Conservation (phyloP, 257 asterid genomes). For the Solanum sparsipilum region DNA sequence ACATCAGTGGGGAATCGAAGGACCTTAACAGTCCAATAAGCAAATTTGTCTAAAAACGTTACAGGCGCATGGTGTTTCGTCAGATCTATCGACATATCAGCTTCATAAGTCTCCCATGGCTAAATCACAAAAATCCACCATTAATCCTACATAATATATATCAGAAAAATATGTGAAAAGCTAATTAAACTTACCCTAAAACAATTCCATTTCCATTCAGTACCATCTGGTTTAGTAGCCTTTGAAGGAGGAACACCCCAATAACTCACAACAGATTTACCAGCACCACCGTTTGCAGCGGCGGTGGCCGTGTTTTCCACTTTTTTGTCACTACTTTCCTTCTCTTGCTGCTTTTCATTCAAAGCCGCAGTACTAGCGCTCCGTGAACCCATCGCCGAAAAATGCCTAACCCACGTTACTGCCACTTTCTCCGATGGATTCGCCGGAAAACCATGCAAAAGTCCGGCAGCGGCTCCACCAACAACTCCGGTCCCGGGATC, state of each 20-base stretch:
- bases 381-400: constrained; percentile 20
- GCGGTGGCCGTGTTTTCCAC: constrained; percentile 3
- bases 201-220: constrained; percentile 70
- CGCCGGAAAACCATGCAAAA: neutral
- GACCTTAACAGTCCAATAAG: constrained; percentile 55
- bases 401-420: constrained; percentile 18
- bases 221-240: constrained; percentile 50
- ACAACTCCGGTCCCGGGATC: neutral
- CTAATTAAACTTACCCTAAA: constrained; percentile 35
- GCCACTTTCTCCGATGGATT: constrained; percentile 9
- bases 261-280: constrained; percentile 35
- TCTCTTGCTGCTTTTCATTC: constrained; percentile 29
- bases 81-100: constrained; percentile 53
- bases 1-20: constrained; percentile 66
- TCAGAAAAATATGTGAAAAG: neutral
- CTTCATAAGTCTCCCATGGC: constrained; percentile 50
- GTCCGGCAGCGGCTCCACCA: neutral
- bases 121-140: neutral
- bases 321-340: constrained; percentile 7
- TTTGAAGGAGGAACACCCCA: constrained; percentile 63
- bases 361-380: constrained; percentile 38
- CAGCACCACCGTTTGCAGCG: neutral
- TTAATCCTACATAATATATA: neutral
- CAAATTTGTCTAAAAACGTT: constrained; percentile 67
- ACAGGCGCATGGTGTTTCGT: constrained; percentile 57